Evolutionary conservation across 1,284 basidiomycete species (phyloP), one percentile per base, ranked within the genome.

Genomic region (Hemileia vastatrix): DNA sequence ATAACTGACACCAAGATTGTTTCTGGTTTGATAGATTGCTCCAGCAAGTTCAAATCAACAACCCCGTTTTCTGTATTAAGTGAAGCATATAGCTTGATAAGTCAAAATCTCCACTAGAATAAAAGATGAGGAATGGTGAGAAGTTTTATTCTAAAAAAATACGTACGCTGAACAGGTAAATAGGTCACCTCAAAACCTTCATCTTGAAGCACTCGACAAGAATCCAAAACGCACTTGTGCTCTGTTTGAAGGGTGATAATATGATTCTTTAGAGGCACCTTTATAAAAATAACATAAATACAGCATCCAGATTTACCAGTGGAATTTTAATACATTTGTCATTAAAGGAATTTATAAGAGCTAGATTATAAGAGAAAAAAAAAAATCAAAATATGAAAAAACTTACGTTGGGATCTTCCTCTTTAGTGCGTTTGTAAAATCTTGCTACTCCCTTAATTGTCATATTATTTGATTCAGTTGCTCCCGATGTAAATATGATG

Each of bases 381-480:
- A n/a, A n/a, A n/a, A n/a, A n/a, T n/a, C n/a, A n/a, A n/a, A n/a
- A n/a, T n/a, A n/a, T n/a, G n/a, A n/a, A n/a, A n/a, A n/a, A n/a
- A n/a, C n/a, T n/a, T n/a, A n/a, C n/a, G n/a, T n/a, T n/a, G n/a
- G n/a, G n/a, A n/a, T n/a, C n/a, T n/a, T n/a, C n/a, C n/a, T n/a
- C n/a, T n/a, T n/a, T n/a, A n/a, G n/a, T n/a, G n/a, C 88, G 86
- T 75, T 87, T 88, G 62, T 71, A 69, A 76, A 98, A 99, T 32
- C 87, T 86, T 32, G 93, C 95, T 55, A 96, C 86, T 57, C 95
- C 95, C 78, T 98, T 98, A 78, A 99, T 88, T 49, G 87, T 81
- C 90, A 97, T 93, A 74, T 99, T 99, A 77, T 99, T 99, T 50
- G 87, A 86, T 79, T 99, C 95, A 4, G 95, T 99, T 8, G 95